Evolutionary conservation across 75 land plant genomes (phyloP).

Genomic region (Picea glauca): DNA sequence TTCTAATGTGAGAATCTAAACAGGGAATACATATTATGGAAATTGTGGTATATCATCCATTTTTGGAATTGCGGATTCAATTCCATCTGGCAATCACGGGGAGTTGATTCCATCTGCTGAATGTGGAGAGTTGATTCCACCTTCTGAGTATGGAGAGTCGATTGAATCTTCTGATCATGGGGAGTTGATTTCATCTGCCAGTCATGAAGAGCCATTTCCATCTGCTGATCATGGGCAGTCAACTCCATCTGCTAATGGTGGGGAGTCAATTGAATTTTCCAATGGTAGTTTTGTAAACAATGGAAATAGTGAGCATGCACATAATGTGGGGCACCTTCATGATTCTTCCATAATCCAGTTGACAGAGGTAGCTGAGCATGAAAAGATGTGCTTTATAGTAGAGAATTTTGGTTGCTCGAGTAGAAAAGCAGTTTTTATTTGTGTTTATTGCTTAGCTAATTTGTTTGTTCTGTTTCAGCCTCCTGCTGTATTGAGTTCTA

Average conservation of each 20-base stretch:
- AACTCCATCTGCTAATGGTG: conserved; percentile 6
- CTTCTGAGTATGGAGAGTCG: not conserved
- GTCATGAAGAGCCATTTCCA: not conserved
- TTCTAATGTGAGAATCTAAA: not conserved
- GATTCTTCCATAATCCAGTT: conserved; percentile 55
- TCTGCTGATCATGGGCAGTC: not conserved
- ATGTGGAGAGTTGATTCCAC: not conserved
- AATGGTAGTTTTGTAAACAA: conserved; percentile 28
- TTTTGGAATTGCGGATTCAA: conserved; percentile 33
- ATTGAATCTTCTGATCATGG: not conserved
- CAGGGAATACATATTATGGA: not conserved
- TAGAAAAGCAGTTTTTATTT: not conserved
- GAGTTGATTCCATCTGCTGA: not conserved
- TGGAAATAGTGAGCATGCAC: conserved; percentile 27
- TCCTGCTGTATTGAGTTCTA: conserved; percentile 67
- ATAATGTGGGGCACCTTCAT: conserved; percentile 29
- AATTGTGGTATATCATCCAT: conserved; percentile 68
- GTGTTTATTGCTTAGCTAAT: not conserved
- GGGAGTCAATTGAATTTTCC: conserved; percentile 29
- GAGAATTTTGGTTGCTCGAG: not conserved
- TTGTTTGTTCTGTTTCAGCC: conserved; percentile 42
- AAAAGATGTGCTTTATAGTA: not conserved
- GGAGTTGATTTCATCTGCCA: not conserved
- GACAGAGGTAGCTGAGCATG: conserved; percentile 56
- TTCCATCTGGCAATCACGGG: not conserved